phyloP scores from a whole-genome alignment of 768 basidiomycete genomes.

The Collybia sp. region DNA sequence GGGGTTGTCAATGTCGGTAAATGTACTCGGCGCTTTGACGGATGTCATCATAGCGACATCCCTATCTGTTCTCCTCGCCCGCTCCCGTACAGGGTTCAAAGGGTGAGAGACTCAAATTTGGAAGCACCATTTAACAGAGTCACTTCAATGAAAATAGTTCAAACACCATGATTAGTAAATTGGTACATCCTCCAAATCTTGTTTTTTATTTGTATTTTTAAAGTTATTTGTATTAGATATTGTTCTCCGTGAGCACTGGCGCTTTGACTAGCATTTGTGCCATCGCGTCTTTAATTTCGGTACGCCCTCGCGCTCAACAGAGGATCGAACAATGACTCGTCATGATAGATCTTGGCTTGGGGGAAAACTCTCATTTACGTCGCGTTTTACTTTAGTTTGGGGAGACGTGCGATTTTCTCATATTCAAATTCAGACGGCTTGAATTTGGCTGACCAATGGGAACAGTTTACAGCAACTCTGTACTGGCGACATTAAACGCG shows the following conservation, averaged over 20 bases:
- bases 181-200: conserved; percentile 15
- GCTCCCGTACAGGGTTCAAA: conserved; percentile 49
- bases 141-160: conserved; percentile 22
- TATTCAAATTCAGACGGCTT: background rate
- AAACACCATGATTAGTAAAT: conserved; percentile 39
- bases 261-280: conserved; percentile 38
- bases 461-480: conserved; percentile 50
- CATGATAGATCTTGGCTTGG: conserved; percentile 38
- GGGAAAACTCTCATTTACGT: conserved; percentile 51
- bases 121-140: conserved; percentile 8
- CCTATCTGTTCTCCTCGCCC: conserved; percentile 44
- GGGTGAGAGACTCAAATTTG: conserved; percentile 27
- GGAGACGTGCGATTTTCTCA: conserved; percentile 34
- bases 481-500: conserved; percentile 51
- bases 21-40: conserved; percentile 43
- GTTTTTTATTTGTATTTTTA: background rate
- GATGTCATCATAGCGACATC: conserved; percentile 47
- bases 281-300: conserved; percentile 34
- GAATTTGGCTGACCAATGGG: background rate
- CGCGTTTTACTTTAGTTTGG: conserved; percentile 52
- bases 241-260: conserved; percentile 37
- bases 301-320: conserved; percentile 11
- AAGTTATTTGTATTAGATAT: conserved; percentile 20
- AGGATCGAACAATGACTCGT: background rate
- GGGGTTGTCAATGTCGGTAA: conserved; percentile 54